Evolutionary conservation across 2,329 filamentous ascomycete species (phyloP), one percentile per base, ranked within the genome.

Genomic region (Colletotrichum cereale): DNA sequence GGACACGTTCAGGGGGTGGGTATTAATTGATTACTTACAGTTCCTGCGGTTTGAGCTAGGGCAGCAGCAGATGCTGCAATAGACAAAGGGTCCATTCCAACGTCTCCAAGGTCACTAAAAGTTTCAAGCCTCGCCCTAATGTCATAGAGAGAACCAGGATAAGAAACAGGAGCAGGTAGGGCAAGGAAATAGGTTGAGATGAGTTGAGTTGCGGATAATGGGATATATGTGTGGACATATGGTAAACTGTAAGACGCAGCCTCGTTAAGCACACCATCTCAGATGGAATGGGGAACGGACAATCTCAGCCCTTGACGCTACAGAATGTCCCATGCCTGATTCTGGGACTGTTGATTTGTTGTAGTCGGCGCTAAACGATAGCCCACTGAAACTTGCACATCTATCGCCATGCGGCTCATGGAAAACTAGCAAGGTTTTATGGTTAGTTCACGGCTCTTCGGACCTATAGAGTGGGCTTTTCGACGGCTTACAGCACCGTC

Each of bases 41-140:
- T 48, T 36, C 26, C 40, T 6, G 62, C 40, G 5, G 50, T 36
- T 29, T n/a, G 52, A 12, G 52, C 62, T n/a, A 65, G 36, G 12
- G 31, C 52, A 12, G 50, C 52, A 36, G 62, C 62, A 44, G 62
- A 56, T 21, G 62, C 62, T 36, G 62, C 62, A 16, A 57, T 65
- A 5, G 52, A 56, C 38, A 65, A 40, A 36, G 62, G 52, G 29
- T 65, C 62, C 62, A 57, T 65, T 21, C 18, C 40, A 29, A 26
- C 42, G 40, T 61, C 18, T 21, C 4, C 18, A 18, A 34, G 44
- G 57, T 36, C 40, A 34, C 40, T 6, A 12, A 44, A 48, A 48
- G 48, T 3, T 29, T 12, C 1, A 52, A 29, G 8, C 24, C 12
- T 29, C 26, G 26, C 16, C n/a, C 26, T 18, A 18, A 29, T 52